Evolutionary conservation across 2,329 filamentous ascomycete genomes (phyloP).

Genomic region (Ilyonectria robusta): DNA sequence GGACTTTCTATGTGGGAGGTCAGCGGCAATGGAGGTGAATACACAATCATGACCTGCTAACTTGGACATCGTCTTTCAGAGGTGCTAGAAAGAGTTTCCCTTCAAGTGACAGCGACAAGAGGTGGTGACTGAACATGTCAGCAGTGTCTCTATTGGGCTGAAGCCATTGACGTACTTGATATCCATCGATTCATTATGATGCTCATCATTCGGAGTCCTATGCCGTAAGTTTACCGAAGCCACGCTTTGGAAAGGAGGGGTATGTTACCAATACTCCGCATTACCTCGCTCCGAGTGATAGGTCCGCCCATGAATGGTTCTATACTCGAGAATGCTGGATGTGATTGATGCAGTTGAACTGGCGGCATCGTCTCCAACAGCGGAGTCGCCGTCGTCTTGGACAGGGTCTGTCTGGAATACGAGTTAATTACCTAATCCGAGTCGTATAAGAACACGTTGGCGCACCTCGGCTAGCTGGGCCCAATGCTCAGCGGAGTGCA

Average conservation of each 20-base stretch:
- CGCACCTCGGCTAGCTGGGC: constrained; percentile 5
- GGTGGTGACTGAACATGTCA: constrained; percentile 25
- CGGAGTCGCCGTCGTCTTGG: constrained; percentile 33
- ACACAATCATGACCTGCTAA: not conserved
- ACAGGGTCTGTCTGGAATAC: not conserved
- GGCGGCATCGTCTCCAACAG: constrained; percentile 31
- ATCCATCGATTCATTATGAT: constrained; percentile 42
- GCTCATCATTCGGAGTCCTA: constrained; percentile 40
- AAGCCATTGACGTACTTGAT: constrained; percentile 26
- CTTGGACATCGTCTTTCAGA: constrained; percentile 45
- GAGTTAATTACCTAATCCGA: not conserved
- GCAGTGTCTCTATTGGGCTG: rapidly evolving
- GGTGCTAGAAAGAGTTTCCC: constrained; percentile 34
- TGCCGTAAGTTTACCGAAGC: not conserved
- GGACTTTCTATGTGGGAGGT: constrained; percentile 26
- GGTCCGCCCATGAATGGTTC: constrained; percentile 40
- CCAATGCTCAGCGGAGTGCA: constrained; percentile 11
- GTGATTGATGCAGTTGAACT: constrained; percentile 44
- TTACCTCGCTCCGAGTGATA: constrained; percentile 41
- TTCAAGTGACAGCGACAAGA: constrained; percentile 28
- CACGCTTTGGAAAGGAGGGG: not conserved
- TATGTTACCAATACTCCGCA: constrained; percentile 42
- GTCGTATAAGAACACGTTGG: not conserved
- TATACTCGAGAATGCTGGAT: constrained; percentile 42
- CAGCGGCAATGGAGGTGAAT: constrained; percentile 33